Conservation (phyloP, 1,284 basidiomycete genomes). For the Omphalotus olearius region DNA sequence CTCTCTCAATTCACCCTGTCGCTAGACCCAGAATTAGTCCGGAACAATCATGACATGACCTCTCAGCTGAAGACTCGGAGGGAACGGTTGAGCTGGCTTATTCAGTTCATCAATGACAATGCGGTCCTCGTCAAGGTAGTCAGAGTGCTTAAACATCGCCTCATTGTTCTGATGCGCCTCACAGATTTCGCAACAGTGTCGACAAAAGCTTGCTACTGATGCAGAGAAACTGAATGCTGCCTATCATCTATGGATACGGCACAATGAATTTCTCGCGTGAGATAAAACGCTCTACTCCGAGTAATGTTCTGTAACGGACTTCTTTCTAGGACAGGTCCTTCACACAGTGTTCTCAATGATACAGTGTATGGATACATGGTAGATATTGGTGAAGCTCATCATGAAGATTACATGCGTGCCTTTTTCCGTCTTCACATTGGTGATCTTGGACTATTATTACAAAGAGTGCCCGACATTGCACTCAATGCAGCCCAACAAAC, state of each 20-base stretch:
- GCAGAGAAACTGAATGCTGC: constrained; percentile 87
- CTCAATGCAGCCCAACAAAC: constrained; percentile 35
- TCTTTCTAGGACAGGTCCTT: constrained; percentile 36
- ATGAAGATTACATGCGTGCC: constrained; percentile 76
- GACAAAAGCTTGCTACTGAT: constrained; percentile 77
- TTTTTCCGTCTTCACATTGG: constrained; percentile 80
- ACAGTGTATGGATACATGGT: constrained; percentile 64
- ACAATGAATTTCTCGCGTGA: constrained; percentile 71
- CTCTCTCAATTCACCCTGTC: not conserved
- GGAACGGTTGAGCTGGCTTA: constrained; percentile 75
- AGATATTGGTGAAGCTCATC: constrained; percentile 46
- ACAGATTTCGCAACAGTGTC: constrained; percentile 77
- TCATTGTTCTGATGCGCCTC: not conserved
- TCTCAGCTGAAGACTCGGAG: constrained; percentile 77
- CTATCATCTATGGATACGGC: constrained; percentile 79
- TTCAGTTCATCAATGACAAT: constrained; percentile 86
- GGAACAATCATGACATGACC: constrained; percentile 76
- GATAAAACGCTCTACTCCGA: constrained; percentile 21
- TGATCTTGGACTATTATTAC: constrained; percentile 55
- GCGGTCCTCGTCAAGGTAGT: constrained; percentile 68
- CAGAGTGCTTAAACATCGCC: not conserved
- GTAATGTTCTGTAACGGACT: constrained; percentile 2
- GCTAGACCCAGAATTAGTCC: constrained; percentile 69
- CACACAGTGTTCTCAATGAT: constrained; percentile 58
- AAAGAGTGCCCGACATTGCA: constrained; percentile 47